These are phyloP conservation scores for Peribolospora kevripleyi DNA, from an alignment of 768 basidiomycete genomes.

Conservation along the genomic window DNA sequence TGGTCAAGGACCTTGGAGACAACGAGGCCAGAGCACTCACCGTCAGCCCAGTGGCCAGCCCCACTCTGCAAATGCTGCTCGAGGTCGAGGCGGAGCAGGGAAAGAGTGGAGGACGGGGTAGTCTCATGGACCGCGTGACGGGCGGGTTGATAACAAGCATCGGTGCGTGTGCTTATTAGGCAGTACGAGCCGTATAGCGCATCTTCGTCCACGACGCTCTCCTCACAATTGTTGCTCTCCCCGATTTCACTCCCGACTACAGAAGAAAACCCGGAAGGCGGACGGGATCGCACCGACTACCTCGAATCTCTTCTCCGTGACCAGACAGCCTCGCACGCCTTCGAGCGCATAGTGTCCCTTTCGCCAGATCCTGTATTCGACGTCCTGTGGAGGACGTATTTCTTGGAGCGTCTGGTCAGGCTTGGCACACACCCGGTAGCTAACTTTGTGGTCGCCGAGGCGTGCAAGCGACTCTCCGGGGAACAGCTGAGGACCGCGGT, in stretches of 20 bases:
- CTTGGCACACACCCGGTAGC: conserved; percentile 70
- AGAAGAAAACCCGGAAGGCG: too few species aligned
- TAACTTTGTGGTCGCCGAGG: conserved; percentile 76
- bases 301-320: conserved; percentile 59
- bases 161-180: conserved; percentile 26
- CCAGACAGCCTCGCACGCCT: conserved; percentile 63
- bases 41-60: conserved; percentile 50
- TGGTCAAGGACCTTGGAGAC: conserved; percentile 21
- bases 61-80: conserved; percentile 41
- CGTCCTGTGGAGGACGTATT: conserved; percentile 52
- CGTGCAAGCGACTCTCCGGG: conserved; percentile 36
- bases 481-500: conserved; percentile 33
- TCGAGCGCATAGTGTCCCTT: conserved; percentile 51
- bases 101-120: conserved; percentile 34
- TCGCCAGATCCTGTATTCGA: conserved; percentile 39
- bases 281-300: conserved; percentile 43
- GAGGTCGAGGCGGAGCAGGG: conserved; percentile 53
- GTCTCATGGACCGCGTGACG: conserved; percentile 57
- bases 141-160: conserved; percentile 45
- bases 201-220: neutral
- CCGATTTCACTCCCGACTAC: neutral
- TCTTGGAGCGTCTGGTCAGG: conserved; percentile 41
- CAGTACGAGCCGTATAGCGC: neutral
- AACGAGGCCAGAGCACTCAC: conserved; percentile 60
- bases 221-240: neutral